phyloP scores from a whole-genome alignment of 352 stramenopile genomes.

The Pythium rishiriense region DNA sequence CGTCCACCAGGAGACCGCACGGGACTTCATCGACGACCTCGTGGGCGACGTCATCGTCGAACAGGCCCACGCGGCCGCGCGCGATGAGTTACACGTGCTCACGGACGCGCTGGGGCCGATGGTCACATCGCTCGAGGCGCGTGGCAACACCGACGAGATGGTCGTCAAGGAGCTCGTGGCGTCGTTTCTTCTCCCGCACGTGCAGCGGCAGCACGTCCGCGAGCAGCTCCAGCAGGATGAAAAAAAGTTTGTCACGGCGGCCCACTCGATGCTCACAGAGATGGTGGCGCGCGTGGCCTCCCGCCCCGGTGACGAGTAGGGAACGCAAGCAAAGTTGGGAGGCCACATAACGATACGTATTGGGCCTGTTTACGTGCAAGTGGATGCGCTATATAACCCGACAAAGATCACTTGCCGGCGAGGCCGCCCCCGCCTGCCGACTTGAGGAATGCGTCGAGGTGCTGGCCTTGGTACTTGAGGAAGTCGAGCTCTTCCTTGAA shows the following conservation, averaged over 20 bases:
- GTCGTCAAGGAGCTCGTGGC: slow-evolving; percentile 81
- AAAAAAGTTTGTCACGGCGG: slow-evolving; percentile 66
- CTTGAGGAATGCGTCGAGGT: slow-evolving; percentile 95
- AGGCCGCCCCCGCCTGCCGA: slow-evolving; percentile 62
- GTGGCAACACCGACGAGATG: slow-evolving; percentile 47
- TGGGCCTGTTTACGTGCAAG: slow-evolving; percentile 13
- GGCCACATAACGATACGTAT: too few species aligned
- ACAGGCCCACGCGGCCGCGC: slow-evolving; percentile 44
- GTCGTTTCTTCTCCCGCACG: slow-evolving; percentile 79
- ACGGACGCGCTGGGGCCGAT: slow-evolving; percentile 46
- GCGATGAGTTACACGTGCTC: slow-evolving; percentile 55
- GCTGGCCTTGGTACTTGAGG: slow-evolving; percentile 94
- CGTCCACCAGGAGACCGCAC: slow-evolving; percentile 79
- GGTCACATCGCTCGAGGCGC: slow-evolving; percentile 50
- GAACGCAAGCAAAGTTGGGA: not conserved
- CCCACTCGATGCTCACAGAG: slow-evolving; percentile 57
- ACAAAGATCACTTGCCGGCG: slow-evolving; percentile 10
- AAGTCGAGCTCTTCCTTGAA: slow-evolving; percentile 95
- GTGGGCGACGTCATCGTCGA: slow-evolving; percentile 57
- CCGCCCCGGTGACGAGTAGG: not conserved
- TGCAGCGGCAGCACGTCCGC: slow-evolving; percentile 65
- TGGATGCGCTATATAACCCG: not conserved
- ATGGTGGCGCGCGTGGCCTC: slow-evolving; percentile 20
- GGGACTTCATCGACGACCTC: slow-evolving; percentile 69
- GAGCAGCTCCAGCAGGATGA: slow-evolving; percentile 60